A percentile compares a stretch with the other conserved stretches of the same genome.
phyloP scores from a whole-genome alignment of 2,329 filamentous ascomycete genomes.

The Calonectria leucothoes region DNA sequence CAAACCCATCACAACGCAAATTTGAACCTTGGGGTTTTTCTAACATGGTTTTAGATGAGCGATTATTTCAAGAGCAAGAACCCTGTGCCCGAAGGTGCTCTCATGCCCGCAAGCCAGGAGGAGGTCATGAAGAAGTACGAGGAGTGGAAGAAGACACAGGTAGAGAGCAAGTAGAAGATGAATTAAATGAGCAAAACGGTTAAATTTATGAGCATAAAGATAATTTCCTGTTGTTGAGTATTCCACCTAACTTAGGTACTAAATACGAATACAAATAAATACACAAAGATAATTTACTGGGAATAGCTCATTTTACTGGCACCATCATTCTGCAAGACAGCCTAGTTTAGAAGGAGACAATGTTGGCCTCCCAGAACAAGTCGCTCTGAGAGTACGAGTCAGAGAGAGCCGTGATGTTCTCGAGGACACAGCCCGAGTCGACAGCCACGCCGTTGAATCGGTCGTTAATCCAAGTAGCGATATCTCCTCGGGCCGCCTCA shows the following conservation, averaged over 20 bases:
- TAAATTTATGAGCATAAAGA: background rate
- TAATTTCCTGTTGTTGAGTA: no score
- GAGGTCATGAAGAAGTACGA: constrained; percentile 32
- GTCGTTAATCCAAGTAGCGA: background rate
- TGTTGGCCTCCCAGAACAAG: background rate
- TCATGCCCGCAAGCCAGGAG: constrained; percentile 64
- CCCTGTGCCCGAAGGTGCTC: constrained; percentile 64
- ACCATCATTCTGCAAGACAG: background rate
- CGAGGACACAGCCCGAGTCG: background rate
- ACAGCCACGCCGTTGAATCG: background rate
- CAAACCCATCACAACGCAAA: accelerated
- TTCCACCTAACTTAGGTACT: no score
- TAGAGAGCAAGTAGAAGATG: background rate
- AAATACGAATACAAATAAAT: no score
- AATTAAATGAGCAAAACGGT: background rate
- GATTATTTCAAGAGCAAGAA: constrained; percentile 79
- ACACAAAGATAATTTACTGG: no score
- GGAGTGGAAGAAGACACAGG: constrained; percentile 30
- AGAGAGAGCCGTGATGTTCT: background rate
- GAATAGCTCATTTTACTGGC: background rate
- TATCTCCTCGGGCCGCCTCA: background rate
- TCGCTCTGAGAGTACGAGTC: background rate
- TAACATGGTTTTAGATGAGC: constrained; percentile 57
- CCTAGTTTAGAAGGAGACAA: background rate
- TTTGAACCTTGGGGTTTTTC: background rate